Base-by-base conservation (phyloP, 2,329 filamentous ascomycete species). In the Talaromyces marneffei region DNA sequence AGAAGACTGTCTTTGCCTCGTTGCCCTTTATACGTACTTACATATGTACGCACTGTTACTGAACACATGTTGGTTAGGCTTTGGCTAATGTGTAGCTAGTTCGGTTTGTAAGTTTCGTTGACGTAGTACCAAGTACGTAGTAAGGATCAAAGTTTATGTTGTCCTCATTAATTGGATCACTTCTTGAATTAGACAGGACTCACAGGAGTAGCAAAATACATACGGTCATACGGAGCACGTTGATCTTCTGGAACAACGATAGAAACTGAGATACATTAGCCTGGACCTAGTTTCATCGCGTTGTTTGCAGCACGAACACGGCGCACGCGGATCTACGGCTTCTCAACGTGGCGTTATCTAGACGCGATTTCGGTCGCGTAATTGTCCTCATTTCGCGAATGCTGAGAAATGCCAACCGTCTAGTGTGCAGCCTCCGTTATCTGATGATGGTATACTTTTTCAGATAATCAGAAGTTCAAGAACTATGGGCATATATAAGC, bases 241-340 rank as follows among this genome's bases (percentile, higher is more conserved):
- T 46, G 18, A 35, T 25, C 42, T 61, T 61, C 59, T 61, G 42
- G 59, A 61, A 61, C 53, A 50, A 37, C 35, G 18, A 52, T 61
- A 52, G 59, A 61, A 61, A 29, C 35, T 14, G 40, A 57, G 44
- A 33, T 27, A 48, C 18, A 29, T 48, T 48, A 57, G 42, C 55
- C 42, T 18, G 55, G 6, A 2, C 29, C 53, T 42, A 56, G 35
- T 33, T 25, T 18, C 20, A 29, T 18, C 18, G 8, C 44, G 44
- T 12, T 16, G 10, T 52, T 14, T 18, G 37, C 42, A 56, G 53
- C 25, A 42, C 53, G 37, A 42, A 18, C 31, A 40, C 35, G 48
- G 48, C 10, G 44, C 33, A 18, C 25, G 29, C 25, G 46, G n/a
- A 18, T 18, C n/a, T 50, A 18, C 46, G 27, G n/a, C 27, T 52